These are phyloP conservation scores for Teratosphaeria viscida DNA, from an alignment of 2,329 filamentous ascomycete species.

Conservation along the genomic window DNA sequence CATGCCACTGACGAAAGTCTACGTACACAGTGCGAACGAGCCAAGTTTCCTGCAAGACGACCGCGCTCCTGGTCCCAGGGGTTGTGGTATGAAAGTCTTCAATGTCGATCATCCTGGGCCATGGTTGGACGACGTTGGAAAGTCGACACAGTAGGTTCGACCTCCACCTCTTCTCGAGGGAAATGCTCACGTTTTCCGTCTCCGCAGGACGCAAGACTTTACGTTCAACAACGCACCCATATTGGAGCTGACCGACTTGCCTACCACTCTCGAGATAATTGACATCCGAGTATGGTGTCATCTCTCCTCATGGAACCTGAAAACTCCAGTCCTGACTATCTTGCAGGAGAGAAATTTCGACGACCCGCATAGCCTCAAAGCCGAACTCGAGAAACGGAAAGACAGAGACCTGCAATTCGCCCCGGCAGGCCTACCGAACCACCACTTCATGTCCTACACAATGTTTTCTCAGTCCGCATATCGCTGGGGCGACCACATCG, in stretches of 20 bases:
- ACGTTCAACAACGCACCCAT: conserved; percentile 26
- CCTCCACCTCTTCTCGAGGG: background rate
- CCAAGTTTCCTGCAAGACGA: conserved; percentile 15
- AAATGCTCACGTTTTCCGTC: background rate
- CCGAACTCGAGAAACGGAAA: conserved; percentile 19
- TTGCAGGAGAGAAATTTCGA: background rate
- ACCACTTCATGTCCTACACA: conserved; percentile 27
- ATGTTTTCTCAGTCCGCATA: conserved; percentile 25
- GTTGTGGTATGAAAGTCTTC: conserved; percentile 15
- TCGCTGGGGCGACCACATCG: conserved; percentile 21
- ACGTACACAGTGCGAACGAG: conserved; percentile 12
- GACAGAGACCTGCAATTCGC: conserved; percentile 10
- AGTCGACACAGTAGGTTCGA: background rate
- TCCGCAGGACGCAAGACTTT: conserved; percentile 17
- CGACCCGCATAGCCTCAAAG: conserved; percentile 5
- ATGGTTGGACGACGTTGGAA: conserved; percentile 8
- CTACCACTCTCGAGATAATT: conserved; percentile 26
- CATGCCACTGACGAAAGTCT: conserved; percentile 2
- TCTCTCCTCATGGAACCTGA: conserved; percentile 17
- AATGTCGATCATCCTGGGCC: conserved; percentile 7
- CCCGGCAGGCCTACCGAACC: conserved; percentile 26
- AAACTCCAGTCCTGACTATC: background rate
- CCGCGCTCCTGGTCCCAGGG: conserved; percentile 11
- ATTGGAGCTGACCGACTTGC: conserved; percentile 23
- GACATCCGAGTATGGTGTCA: conserved; percentile 13